A percentile compares a stretch with the other conserved stretches of the same genome.
Conservation (phyloP, 2,329 filamentous ascomycete genomes). For the Verticillium dahliae region DNA sequence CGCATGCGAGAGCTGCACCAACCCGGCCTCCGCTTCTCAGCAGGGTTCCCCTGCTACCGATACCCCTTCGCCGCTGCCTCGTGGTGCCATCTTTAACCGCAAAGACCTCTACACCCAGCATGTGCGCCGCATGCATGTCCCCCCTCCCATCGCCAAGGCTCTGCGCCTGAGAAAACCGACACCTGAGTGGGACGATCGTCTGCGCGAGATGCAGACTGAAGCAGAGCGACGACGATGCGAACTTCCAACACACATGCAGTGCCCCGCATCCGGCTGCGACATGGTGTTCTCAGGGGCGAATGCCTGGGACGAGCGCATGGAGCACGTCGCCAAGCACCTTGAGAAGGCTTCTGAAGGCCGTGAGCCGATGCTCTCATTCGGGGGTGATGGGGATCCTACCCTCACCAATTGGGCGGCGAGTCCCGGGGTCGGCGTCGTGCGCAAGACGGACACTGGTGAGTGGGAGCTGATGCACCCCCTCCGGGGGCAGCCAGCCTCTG, state of each 20-base stretch:
- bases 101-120: slow-evolving; percentile 92
- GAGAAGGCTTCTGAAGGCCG: slow-evolving; percentile 42
- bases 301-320: slow-evolving; percentile 78
- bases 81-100: slow-evolving; percentile 68
- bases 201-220: slow-evolving; percentile 48
- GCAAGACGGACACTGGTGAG: slow-evolving; percentile 9
- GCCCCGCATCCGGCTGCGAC: slow-evolving; percentile 56
- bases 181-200: slow-evolving; percentile 41
- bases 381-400: slow-evolving; percentile 24
- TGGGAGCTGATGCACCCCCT: slow-evolving; percentile 29
- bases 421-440: slow-evolving; percentile 29
- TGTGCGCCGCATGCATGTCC: slow-evolving; percentile 75
- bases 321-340: slow-evolving; percentile 78
- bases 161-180: slow-evolving; percentile 26
- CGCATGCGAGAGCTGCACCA: slow-evolving; percentile 34
- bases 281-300: slow-evolving; percentile 51
- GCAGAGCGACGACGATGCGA: slow-evolving; percentile 57
- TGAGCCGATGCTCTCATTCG: slow-evolving; percentile 27
- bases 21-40: slow-evolving; percentile 12
- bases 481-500: slow-evolving; percentile 1
- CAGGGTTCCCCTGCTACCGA: background rate
- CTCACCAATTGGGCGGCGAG: slow-evolving; percentile 33
- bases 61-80: background rate
- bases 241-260: slow-evolving; percentile 53
- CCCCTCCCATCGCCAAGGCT: slow-evolving; percentile 32